phyloP scores from a whole-genome alignment of 148 eudicot genomes.

The Persicaria maculosa region DNA sequence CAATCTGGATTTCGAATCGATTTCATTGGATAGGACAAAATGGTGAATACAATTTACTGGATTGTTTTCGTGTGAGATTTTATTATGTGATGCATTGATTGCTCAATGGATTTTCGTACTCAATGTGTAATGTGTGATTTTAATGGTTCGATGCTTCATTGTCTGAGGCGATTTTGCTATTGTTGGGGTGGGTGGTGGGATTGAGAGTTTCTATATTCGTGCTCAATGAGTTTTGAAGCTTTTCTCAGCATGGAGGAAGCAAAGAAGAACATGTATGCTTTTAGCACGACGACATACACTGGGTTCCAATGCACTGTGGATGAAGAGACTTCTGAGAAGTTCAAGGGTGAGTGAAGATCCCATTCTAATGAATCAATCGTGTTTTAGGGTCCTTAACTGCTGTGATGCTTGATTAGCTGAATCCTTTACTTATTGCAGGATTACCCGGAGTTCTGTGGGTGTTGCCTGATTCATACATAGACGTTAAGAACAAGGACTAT shows the following conservation, averaged over 20 bases:
- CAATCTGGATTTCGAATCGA: background rate
- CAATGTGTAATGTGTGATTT: too few species aligned
- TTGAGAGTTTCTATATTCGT: background rate
- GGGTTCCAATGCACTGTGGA: slow-evolving; percentile 96
- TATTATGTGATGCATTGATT: too few species aligned
- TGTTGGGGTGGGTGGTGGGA: background rate
- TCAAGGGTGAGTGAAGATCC: slow-evolving; percentile 43
- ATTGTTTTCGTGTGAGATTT: too few species aligned
- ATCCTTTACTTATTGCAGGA: slow-evolving; percentile 35
- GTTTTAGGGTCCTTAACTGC: background rate
- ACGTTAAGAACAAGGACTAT: slow-evolving; percentile 91
- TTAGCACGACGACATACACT: slow-evolving; percentile 97
- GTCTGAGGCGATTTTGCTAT: background rate
- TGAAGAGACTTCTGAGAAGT: slow-evolving; percentile 88
- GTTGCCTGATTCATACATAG: slow-evolving; percentile 87
- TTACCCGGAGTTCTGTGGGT: slow-evolving; percentile 97
- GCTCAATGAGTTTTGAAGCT: background rate
- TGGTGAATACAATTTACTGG: background rate
- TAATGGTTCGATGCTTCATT: slow-evolving; percentile 1
- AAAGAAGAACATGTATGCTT: slow-evolving; percentile 93
- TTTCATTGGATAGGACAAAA: background rate
- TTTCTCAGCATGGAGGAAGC: slow-evolving; percentile 86
- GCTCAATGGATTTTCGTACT: too few species aligned
- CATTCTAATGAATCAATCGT: background rate
- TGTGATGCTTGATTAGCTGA: background rate